phyloP scores from a whole-genome alignment of 2,329 filamentous ascomycete genomes.

The Aspergillus viridinutans region DNA sequence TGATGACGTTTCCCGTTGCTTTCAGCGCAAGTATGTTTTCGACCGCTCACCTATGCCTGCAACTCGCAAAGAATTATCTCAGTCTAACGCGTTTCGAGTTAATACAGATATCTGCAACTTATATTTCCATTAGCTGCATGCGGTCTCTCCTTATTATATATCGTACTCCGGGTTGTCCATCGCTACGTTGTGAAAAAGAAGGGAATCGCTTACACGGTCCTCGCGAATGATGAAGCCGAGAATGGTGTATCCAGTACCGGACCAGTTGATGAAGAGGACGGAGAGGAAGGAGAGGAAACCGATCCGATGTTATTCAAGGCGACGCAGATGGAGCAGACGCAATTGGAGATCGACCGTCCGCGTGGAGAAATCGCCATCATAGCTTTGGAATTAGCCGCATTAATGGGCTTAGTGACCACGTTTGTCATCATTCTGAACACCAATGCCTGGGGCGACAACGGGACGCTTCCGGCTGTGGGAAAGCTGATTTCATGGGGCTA shows the following conservation, averaged over 20 bases:
- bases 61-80: too few relatives aligned
- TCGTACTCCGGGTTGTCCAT: constrained; percentile 56
- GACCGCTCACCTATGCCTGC: not conserved
- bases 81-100: not conserved
- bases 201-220: constrained; percentile 53
- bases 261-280: constrained; percentile 40
- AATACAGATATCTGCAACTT: constrained; percentile 67
- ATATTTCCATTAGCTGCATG: constrained; percentile 72
- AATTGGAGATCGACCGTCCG: constrained; percentile 68
- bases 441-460: constrained; percentile 55
- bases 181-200: constrained; percentile 52
- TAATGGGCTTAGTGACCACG: constrained; percentile 66
- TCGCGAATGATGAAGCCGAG: constrained; percentile 33
- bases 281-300: constrained; percentile 50
- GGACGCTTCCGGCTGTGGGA: constrained; percentile 58
- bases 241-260: constrained; percentile 51
- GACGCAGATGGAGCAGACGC: constrained; percentile 45
- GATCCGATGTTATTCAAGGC: constrained; percentile 54
- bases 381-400: constrained; percentile 68
- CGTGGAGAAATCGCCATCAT: constrained; percentile 67
- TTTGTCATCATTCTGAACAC: constrained; percentile 63
- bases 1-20: constrained; percentile 61
- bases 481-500: constrained; percentile 77
- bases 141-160: constrained; percentile 63
- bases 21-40: constrained; percentile 51